Conservation (phyloP, 129 eudicot genomes). For the Flaveria ramosissima region DNA sequence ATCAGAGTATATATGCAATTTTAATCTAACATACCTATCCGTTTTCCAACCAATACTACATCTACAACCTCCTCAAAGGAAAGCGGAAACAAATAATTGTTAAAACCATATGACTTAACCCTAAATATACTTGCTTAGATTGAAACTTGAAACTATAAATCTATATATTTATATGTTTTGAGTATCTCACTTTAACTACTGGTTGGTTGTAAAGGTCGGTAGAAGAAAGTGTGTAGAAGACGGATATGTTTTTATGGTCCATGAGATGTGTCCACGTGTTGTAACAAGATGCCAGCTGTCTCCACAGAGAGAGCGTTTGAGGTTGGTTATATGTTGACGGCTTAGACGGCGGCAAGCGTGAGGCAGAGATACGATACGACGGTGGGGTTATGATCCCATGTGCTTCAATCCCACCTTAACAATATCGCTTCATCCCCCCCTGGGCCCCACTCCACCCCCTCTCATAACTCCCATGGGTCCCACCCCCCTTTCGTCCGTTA, state of each 20-base stretch:
- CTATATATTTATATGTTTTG: too few relatives aligned
- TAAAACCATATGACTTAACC: too few relatives aligned
- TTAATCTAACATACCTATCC: too few relatives aligned
- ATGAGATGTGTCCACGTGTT: slow-evolving; percentile 37
- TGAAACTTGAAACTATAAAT: too few relatives aligned
- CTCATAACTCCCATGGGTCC: slow-evolving; percentile 20
- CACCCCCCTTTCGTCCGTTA: slow-evolving; percentile 47
- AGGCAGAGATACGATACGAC: slow-evolving; percentile 29
- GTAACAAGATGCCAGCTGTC: slow-evolving; percentile 23
- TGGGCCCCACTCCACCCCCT: slow-evolving; percentile 25
- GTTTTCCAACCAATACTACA: too few relatives aligned
- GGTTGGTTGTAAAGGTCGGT: too few relatives aligned
- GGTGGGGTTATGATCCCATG: slow-evolving; percentile 37
- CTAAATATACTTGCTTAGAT: too few relatives aligned
- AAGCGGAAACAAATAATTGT: too few relatives aligned
- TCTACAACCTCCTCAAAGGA: too few relatives aligned
- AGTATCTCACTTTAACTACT: too few relatives aligned
- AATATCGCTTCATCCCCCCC: slow-evolving; percentile 34
- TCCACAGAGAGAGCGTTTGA: neutral
- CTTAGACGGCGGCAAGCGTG: slow-evolving; percentile 37
- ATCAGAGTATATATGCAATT: too few relatives aligned
- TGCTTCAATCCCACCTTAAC: slow-evolving; percentile 39
- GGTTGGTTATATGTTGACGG: slow-evolving; percentile 47
- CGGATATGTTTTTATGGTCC: slow-evolving; percentile 6
- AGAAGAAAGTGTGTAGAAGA: slow-evolving; percentile 15